phyloP scores from a whole-genome alignment of 1,139 yeast species.

The Magnusiomyces sp. region DNA sequence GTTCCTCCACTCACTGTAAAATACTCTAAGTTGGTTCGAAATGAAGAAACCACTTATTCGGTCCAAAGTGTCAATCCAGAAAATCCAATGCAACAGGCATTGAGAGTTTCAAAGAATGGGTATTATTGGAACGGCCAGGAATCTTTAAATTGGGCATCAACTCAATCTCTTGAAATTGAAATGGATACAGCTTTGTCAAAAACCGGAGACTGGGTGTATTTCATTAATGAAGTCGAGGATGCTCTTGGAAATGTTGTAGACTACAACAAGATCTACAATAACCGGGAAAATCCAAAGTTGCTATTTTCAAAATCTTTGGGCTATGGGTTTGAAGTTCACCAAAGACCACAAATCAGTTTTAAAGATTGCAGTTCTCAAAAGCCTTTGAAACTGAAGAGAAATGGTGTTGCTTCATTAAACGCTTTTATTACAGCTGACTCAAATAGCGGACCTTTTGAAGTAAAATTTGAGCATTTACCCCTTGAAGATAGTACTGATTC shows the following conservation, averaged over 20 bases:
- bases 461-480: conserved; percentile 22
- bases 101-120: conserved; percentile 12
- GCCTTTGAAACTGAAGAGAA: conserved; percentile 29
- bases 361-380: conserved; percentile 28
- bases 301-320: conserved; percentile 23
- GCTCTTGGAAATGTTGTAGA: conserved; percentile 63
- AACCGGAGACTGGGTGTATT: conserved; percentile 57
- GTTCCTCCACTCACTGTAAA: conserved; percentile 66
- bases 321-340: conserved; percentile 54
- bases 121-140: conserved; percentile 30
- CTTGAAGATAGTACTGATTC: conserved; percentile 16
- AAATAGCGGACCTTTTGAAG: conserved; percentile 29
- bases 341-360: conserved; percentile 46
- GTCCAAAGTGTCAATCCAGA: conserved; percentile 46
- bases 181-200: conserved; percentile 41
- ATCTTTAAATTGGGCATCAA: conserved; percentile 46
- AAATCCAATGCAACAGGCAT: conserved; percentile 31
- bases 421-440: conserved; percentile 20
- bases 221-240: conserved; percentile 60
- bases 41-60: conserved; percentile 34
- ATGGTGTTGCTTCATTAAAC: conserved; percentile 23
- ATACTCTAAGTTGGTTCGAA: conserved; percentile 51
- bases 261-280: conserved; percentile 35
- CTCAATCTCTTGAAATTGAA: conserved; percentile 41
- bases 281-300: conserved; percentile 26